Conservation (phyloP, 371 early-diverging fungal species). For the Blastocladiella emersonii region DNA sequence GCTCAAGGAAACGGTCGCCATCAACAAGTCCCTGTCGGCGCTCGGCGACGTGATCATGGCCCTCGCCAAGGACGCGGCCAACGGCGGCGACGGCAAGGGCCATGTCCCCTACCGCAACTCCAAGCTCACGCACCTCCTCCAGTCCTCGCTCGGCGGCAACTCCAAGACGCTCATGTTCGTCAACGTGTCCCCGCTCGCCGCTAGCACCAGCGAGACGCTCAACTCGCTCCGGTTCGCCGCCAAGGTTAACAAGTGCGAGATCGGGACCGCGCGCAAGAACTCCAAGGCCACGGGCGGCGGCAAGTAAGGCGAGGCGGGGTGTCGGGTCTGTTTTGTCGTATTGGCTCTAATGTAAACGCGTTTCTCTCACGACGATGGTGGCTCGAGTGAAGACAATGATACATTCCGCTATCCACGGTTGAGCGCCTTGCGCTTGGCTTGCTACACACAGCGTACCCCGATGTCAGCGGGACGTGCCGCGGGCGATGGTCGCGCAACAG, state of each 20-base stretch:
- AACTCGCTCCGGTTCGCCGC: conserved; percentile 93
- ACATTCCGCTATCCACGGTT: no score
- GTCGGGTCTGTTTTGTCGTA: no score
- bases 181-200: conserved; percentile 68
- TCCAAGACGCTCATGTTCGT: conserved; percentile 98
- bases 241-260: conserved; percentile 45
- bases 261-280: conserved; percentile 10
- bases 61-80: conserved; percentile 41
- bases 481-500: no score
- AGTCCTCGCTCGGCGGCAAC: conserved; percentile 81
- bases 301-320: neutral
- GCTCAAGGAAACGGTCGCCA: conserved; percentile 89
- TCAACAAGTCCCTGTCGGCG: conserved; percentile 87
- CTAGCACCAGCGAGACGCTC: conserved; percentile 71
- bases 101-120: conserved; percentile 97
- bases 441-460: no score
- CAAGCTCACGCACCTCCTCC: conserved; percentile 86
- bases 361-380: no score
- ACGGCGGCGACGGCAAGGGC: conserved; percentile 57
- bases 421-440: no score
- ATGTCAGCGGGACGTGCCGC: no score
- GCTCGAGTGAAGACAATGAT: no score
- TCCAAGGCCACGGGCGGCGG: no score
- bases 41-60: conserved; percentile 92
- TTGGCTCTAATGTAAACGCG: no score